Base-by-base conservation (phyloP, 1,139 yeast species). In the Ashbya aceris region DNA sequence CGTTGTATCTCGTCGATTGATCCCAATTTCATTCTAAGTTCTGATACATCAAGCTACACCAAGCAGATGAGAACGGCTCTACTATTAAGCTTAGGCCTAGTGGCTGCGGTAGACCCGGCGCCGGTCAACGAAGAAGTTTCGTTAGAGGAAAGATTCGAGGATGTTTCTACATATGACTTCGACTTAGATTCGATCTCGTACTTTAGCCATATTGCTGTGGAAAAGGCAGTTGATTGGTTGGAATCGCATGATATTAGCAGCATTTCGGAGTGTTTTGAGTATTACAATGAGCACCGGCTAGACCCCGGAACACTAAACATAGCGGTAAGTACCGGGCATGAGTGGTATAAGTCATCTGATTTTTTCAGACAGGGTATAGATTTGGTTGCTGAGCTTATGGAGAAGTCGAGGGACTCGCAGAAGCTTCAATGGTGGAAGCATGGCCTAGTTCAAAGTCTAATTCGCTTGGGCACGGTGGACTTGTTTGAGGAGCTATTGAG, bases 371-470 rank as follows among this genome's bases (percentile, higher is more conserved):
- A 23, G 13, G 37, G 37, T 10, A 23, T 34, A 23, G 27, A 34
- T 23, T 34, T 34, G n/a, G 37, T 34, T 23, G 27, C 37, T 23
- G 37, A 34, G 10, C 13, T 34, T 11, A 9, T 34, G n/a, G 37
- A 34, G 37, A 14, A 10, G n/a, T 34, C 37, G n/a, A 34, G 27
- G 14, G 37, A 34, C n/a, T 34, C 37, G 4, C 37, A 34, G n/a
- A 34, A 34, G 29, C 27, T 34, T 28, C 37, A 34, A 34, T 34
- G 37, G 37, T 34, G 37, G 37, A 34, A 34, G 29, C 37, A 34
- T 20, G 37, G 37, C 10, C 11, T 34, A 10, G 27, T 34, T 8
- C 37, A 34, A 28, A 34, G 37, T 23, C n/a, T 34, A 34, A 34
- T 34, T 4, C 20, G 37, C 20, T 34, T 34, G 29, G 37, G 37